Base-by-base conservation (phyloP, 257 asterid genomes). In the Mentha longifolia region DNA sequence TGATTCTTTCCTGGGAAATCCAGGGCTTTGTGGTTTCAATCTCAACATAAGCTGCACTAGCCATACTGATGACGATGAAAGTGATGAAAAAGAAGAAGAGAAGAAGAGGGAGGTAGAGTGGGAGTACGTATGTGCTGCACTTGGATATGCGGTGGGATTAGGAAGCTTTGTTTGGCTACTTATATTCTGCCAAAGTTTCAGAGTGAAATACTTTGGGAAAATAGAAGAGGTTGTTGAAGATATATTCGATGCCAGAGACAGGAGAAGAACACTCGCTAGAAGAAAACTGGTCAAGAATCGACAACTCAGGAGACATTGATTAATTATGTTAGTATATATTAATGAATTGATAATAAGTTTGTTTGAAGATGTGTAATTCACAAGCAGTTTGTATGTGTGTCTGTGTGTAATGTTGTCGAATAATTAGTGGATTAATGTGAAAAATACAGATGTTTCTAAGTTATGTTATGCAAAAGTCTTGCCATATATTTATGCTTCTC, bases 91-190 rank as follows among this genome's bases (percentile, higher is more conserved):
- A 0, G 61, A 0, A 37, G 9, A 54, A 22, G 61, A 54, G 20
- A 16, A 49, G n/a, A 49, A 49, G 42, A 15, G 2, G 33, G 50
- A 61, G 71, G 52, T 60, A 10, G 51, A 47, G 10, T 46, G 49
- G 69, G 16, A 3, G 7, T 50, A 71, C 0, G 51, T 60, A 60
- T 60, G 62, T 17, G 65, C 69, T 35, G 74, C 63, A 7, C 19
- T 49, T 1, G 74, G 74, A 49, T 67, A 19, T 59, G 59, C 47
- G 10, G 79, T 61, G 70, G 74, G 74, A n/a, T 9, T 67, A 9
- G 65, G 60, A 14, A 33, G 19, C 61, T 1, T 67, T n/a, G 17
- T 17, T 0, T 67, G 72, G 72, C 13, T 50, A 16, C 49, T 67
- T 49, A 0, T 49, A 16, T 61, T n/a, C 9, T 37, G 67, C 3